These are phyloP conservation scores for Paracamarosporium sp. DNA, from an alignment of 2,329 filamentous ascomycete species.

Conservation along the genomic window DNA sequence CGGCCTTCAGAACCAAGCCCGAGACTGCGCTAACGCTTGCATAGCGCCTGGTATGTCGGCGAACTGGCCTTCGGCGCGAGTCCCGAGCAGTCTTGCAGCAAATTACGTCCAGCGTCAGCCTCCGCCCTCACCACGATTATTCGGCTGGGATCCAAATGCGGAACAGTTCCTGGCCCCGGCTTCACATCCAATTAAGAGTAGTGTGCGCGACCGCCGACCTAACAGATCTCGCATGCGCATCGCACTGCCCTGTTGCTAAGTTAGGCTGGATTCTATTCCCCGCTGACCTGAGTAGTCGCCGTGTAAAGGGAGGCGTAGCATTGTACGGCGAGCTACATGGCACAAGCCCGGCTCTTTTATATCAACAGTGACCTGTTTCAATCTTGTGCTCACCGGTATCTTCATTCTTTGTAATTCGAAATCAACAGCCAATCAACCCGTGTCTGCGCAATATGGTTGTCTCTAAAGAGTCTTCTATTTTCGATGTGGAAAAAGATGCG, in stretches of 20 bases:
- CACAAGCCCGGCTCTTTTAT: neutral
- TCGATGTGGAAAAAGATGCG: conserved; percentile 56
- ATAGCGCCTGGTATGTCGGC: neutral
- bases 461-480: conserved; percentile 6
- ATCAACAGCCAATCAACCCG: neutral
- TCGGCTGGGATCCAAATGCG: neutral
- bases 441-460: neutral
- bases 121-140: neutral
- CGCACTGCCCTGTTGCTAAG: neutral
- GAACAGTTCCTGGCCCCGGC: neutral
- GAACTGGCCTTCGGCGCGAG: neutral
- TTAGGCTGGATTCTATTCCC: neutral
- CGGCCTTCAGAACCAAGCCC: neutral
- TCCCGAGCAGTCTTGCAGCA: neutral
- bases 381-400: neutral
- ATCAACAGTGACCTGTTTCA: neutral
- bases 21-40: neutral
- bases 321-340: neutral
- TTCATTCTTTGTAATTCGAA: neutral
- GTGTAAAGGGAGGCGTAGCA: conserved; percentile 1
- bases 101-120: neutral
- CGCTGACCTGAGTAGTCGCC: neutral
- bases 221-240: neutral
- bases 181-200: neutral
- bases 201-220: neutral